phyloP scores from a whole-genome alignment of 345 rosid genomes.

The Eucalyptus curtisii region DNA sequence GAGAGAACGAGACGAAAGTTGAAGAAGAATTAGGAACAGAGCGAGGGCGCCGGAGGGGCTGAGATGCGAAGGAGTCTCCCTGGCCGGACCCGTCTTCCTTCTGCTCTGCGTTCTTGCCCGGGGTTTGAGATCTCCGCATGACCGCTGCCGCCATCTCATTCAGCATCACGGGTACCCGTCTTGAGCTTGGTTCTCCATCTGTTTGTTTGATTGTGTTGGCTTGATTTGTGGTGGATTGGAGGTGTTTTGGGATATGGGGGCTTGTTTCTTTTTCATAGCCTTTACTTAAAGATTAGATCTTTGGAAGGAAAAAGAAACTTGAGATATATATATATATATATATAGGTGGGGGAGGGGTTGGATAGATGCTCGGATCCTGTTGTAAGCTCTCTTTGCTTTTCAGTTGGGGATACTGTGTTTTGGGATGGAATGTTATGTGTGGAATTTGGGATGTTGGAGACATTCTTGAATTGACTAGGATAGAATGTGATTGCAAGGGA shows the following conservation, averaged over 20 bases:
- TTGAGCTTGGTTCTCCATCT: not conserved
- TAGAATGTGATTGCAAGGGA: not conserved
- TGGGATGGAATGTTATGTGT: not conserved
- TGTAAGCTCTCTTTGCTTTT: not conserved
- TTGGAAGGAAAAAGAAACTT: not conserved
- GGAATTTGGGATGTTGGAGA: not conserved
- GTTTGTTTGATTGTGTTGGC: not conserved
- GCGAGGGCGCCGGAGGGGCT: not conserved
- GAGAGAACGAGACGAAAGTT: not conserved
- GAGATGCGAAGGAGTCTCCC: not conserved
- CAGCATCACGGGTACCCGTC: not conserved
- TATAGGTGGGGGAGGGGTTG: too few species aligned
- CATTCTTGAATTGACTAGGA: not conserved
- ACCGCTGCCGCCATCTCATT: not conserved
- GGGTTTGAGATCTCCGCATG: not conserved
- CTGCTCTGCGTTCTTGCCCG: not conserved
- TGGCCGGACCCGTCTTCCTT: not conserved
- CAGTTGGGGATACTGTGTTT: not conserved
- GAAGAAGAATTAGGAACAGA: not conserved
- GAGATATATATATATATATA: too few species aligned
- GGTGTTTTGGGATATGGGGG: not conserved
- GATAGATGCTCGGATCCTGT: not conserved
- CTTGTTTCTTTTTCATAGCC: not conserved
- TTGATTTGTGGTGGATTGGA: not conserved
- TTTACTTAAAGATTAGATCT: not conserved